These are phyloP conservation scores for Sphagnurus paluster DNA, from an alignment of 1,284 basidiomycete genomes.

Conservation along the genomic window DNA sequence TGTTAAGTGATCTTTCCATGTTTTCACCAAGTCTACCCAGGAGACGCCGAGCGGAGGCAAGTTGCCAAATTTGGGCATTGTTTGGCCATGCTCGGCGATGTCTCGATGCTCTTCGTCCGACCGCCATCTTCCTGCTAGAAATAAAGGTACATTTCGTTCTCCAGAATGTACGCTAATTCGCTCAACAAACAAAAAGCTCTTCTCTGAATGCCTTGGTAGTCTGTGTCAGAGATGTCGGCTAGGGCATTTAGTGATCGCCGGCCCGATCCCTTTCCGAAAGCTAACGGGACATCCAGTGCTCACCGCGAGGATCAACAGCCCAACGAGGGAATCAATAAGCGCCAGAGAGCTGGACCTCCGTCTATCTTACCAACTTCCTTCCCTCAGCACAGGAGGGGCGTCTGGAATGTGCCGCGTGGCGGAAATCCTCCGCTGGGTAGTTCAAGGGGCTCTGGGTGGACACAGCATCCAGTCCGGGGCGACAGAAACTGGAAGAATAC, in stretches of 20 bases:
- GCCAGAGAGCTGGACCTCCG: conserved; percentile 15
- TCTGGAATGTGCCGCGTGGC: neutral
- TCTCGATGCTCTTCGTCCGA: neutral
- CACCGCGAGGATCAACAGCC: conserved; percentile 29
- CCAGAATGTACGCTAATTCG: too few relatives aligned
- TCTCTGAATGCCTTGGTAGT: too few relatives aligned
- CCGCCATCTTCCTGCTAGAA: neutral
- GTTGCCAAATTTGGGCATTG: too few relatives aligned
- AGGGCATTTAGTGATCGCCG: neutral
- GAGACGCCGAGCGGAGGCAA: too few relatives aligned
- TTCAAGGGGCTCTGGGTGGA: conserved; percentile 1
- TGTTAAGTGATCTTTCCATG: too few relatives aligned
- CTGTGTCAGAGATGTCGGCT: neutral
- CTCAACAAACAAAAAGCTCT: too few relatives aligned
- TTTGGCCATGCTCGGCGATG: too few relatives aligned
- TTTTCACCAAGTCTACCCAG: too few relatives aligned
- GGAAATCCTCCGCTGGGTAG: neutral
- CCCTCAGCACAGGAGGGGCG: neutral
- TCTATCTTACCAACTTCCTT: conserved; percentile 7
- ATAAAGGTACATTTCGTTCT: neutral
- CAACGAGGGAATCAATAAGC: conserved; percentile 22
- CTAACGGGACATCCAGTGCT: neutral
- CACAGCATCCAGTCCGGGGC: conserved; percentile 7
- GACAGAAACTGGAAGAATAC: conserved; percentile 8
- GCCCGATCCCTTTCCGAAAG: neutral